A percentile compares a stretch with the other conserved stretches of the same genome.
These are phyloP conservation scores for Leishmania gerbilli DNA, from an alignment of 208 protist species.

Conservation along the genomic window DNA sequence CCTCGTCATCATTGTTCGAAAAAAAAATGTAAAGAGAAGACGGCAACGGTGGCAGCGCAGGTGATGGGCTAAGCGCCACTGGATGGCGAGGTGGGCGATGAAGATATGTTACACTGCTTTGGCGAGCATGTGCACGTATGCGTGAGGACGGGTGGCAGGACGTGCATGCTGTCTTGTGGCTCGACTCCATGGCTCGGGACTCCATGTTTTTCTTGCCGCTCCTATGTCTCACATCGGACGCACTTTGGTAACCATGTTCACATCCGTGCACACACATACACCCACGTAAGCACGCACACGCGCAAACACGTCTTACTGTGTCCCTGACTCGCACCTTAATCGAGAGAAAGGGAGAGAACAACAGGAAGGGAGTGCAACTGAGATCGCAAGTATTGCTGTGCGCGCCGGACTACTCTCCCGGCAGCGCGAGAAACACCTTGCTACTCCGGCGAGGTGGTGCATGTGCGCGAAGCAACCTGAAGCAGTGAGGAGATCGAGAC, in stretches of 20 bases:
- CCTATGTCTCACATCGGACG: neutral
- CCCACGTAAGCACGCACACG: neutral
- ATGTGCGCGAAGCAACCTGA: neutral
- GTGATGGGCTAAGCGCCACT: neutral
- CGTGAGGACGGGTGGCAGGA: neutral
- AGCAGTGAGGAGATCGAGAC: neutral
- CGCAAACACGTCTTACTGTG: slow-evolving; percentile 1
- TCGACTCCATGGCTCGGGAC: neutral
- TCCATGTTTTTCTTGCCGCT: neutral
- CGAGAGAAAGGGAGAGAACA: neutral
- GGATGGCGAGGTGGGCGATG: neutral
- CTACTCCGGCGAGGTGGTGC: neutral
- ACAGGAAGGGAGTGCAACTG: neutral
- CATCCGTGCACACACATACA: slow-evolving; percentile 1
- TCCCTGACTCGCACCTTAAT: slow-evolving; percentile 1
- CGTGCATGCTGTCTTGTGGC: neutral
- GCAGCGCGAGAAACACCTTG: neutral
- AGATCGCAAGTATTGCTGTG: too few species aligned
- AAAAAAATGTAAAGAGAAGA: neutral
- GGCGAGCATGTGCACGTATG: neutral
- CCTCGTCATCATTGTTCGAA: neutral
- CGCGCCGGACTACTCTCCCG: neutral
- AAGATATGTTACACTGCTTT: neutral
- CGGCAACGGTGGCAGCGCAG: neutral
- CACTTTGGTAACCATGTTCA: neutral